phyloP scores from a whole-genome alignment of 2,329 filamentous ascomycete genomes.

The Colletotrichum eleusines region DNA sequence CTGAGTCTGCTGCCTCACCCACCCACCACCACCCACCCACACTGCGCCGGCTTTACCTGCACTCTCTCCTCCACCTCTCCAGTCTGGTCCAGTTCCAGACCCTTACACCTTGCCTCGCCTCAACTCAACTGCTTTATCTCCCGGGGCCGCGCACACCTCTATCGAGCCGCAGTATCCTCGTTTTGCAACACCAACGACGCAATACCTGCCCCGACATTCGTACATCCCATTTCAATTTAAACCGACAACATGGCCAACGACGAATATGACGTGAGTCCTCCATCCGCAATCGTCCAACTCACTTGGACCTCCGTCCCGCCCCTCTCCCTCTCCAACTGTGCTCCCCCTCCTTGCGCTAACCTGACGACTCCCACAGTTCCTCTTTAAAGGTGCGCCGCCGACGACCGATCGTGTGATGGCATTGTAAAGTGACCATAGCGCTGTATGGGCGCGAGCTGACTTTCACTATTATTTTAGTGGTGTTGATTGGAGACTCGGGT shows the following conservation, averaged over 20 bases:
- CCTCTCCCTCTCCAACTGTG: slow-evolving; percentile 46
- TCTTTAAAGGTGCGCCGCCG: slow-evolving; percentile 88
- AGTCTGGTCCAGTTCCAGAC: slow-evolving; percentile 41
- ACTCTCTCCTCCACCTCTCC: slow-evolving; percentile 36
- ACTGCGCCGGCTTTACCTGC: slow-evolving; percentile 10
- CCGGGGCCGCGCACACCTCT: slow-evolving; percentile 41
- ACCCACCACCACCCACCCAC: slow-evolving; percentile 16
- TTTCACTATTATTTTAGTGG: slow-evolving; percentile 69
- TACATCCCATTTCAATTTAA: slow-evolving; percentile 43
- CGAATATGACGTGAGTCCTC: slow-evolving; percentile 93
- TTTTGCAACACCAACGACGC: slow-evolving; percentile 46
- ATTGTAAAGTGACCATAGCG: slow-evolving; percentile 22
- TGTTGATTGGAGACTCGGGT: slow-evolving; percentile 98
- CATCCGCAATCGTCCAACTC: slow-evolving; percentile 15
- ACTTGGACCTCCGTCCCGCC: slow-evolving; percentile 24
- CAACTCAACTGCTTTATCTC: slow-evolving; percentile 42
- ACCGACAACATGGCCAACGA: slow-evolving; percentile 92
- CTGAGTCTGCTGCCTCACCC: slow-evolving; percentile 27
- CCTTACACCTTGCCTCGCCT: slow-evolving; percentile 40
- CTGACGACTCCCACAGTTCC: slow-evolving; percentile 73
- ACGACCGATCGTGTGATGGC: slow-evolving; percentile 44
- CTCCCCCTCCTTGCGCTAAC: slow-evolving; percentile 44
- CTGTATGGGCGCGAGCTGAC: slow-evolving; percentile 47
- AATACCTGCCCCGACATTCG: slow-evolving; percentile 43
- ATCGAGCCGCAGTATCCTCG: slow-evolving; percentile 33